Evolutionary conservation across 164 flowering plant species (phyloP), one percentile per base, ranked within the genome.

Genomic region (Magnolia changhungtana): DNA sequence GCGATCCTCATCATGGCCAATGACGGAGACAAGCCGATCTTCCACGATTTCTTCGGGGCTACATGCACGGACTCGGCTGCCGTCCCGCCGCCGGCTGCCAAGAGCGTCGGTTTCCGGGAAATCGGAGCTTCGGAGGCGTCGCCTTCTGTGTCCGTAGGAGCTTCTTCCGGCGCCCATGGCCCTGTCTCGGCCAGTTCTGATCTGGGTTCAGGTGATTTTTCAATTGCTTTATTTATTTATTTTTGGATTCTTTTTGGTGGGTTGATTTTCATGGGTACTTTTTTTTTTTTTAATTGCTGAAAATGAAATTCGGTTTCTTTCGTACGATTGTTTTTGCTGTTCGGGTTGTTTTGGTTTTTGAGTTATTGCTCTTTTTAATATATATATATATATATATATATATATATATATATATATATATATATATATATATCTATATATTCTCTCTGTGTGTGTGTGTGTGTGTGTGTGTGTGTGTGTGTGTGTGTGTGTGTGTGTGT

Each of bases 21-120:
- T 23, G 75, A 75, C 4, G 81, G 72, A 58, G 75, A 50, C 19
- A 74, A 74, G 24, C 81, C 78, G 13, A 59, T 72, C 59, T 79
- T 72, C 76, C 81, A 79, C 55, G 81, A 79, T 67, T 79, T 79
- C 72, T 67, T 79, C 1, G 78, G 78, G 13, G 67, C 67, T 27
- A 75, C 61, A 21, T 66, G 78, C 52, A 16, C 69, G 1, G 78
- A 67, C 0, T 29, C 74, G 66, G 24, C 81, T 9, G 66, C 73
- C 2, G 37, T 64, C 24, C 7, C 58, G 19, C 50, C 69, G 61
- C 13, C 61, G 13, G 13, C 61, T 3, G 61, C 61, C 58, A 64
- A 63, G 58, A 19, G 24, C 45, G 29, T n/a, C 0, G 71, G 19
- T 66, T 66, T 66, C 49, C 18, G 31, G 31, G 74, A 63, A 21